Conservation (phyloP, 495 filamentous ascomycete genomes). For the Lasiosphaeria miniovina region DNA sequence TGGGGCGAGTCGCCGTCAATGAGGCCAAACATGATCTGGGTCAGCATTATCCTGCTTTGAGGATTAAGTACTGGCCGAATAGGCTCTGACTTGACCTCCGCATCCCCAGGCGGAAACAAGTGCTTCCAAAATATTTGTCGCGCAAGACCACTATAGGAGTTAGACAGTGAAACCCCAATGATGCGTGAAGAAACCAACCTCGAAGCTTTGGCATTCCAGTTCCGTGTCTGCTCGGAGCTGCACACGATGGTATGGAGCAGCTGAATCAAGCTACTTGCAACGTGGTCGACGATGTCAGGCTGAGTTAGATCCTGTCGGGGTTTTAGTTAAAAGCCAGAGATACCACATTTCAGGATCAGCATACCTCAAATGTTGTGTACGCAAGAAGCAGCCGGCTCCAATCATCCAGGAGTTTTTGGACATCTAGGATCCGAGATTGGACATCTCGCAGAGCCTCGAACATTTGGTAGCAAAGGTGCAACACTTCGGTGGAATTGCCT, state of each 20-base stretch:
- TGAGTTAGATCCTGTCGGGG: slow-evolving; percentile 45
- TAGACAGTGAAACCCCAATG: background rate
- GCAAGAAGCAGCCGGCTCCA: slow-evolving; percentile 24
- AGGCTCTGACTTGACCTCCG: slow-evolving; percentile 27
- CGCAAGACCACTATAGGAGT: slow-evolving; percentile 44
- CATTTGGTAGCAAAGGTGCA: slow-evolving; percentile 44
- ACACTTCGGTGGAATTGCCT: slow-evolving; percentile 43
- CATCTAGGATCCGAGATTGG: slow-evolving; percentile 47
- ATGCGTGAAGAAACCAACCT: background rate
- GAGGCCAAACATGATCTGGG: slow-evolving; percentile 59
- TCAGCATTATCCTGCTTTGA: slow-evolving; percentile 62
- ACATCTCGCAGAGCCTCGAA: slow-evolving; percentile 55
- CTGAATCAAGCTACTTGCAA: slow-evolving; percentile 45
- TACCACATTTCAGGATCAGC: too few relatives aligned
- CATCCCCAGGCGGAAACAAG: slow-evolving; percentile 62
- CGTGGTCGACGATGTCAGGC: slow-evolving; percentile 45
- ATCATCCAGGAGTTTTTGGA: slow-evolving; percentile 28
- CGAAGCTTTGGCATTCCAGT: background rate
- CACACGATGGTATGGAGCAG: slow-evolving; percentile 25
- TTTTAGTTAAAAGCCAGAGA: background rate
- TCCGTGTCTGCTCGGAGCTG: background rate
- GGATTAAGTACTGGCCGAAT: slow-evolving; percentile 43
- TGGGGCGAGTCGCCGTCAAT: slow-evolving; percentile 51
- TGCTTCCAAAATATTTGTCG: slow-evolving; percentile 62
- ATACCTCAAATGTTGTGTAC: slow-evolving; percentile 35